Conservation (phyloP, 768 basidiomycete species). For the Trametes meyenii region DNA sequence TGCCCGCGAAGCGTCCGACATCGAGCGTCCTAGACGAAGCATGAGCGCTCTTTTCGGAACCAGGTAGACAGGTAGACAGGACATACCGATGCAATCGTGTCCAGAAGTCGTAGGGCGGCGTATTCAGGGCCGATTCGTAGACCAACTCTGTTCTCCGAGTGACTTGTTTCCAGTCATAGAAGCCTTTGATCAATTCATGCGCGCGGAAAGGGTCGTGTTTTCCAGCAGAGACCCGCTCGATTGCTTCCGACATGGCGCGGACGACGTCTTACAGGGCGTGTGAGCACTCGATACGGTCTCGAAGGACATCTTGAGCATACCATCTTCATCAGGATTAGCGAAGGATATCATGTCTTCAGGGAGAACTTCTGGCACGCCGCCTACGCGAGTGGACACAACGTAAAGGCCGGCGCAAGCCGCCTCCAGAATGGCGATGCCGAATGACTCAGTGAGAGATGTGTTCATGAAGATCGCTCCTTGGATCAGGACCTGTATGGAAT, state of each 20-base stretch:
- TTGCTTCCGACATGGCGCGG: constrained; percentile 79
- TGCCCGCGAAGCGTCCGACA: constrained; percentile 79
- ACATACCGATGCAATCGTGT: constrained; percentile 74
- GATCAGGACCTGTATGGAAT: constrained; percentile 65
- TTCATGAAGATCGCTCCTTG: constrained; percentile 93
- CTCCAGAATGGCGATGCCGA: constrained; percentile 97
- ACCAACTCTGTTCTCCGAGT: constrained; percentile 82
- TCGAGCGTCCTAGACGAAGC: constrained; percentile 62
- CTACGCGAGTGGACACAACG: constrained; percentile 91
- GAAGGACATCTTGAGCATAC: constrained; percentile 44
- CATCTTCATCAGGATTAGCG: constrained; percentile 91
- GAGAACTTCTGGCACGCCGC: constrained; percentile 93
- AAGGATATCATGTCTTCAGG: constrained; percentile 96
- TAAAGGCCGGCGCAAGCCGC: constrained; percentile 94
- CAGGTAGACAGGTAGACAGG: background rate
- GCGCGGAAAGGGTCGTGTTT: constrained; percentile 75
- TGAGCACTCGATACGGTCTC: background rate
- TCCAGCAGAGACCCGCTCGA: constrained; percentile 65
- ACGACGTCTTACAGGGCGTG: constrained; percentile 65
- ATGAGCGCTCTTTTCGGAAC: background rate
- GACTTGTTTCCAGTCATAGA: constrained; percentile 89
- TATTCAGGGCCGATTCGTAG: constrained; percentile 67
- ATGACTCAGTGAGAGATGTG: constrained; percentile 93
- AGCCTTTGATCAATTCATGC: constrained; percentile 74
- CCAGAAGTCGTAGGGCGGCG: constrained; percentile 69